phyloP scores from a whole-genome alignment of 257 asterid species.

The Leonotis leonurus region DNA sequence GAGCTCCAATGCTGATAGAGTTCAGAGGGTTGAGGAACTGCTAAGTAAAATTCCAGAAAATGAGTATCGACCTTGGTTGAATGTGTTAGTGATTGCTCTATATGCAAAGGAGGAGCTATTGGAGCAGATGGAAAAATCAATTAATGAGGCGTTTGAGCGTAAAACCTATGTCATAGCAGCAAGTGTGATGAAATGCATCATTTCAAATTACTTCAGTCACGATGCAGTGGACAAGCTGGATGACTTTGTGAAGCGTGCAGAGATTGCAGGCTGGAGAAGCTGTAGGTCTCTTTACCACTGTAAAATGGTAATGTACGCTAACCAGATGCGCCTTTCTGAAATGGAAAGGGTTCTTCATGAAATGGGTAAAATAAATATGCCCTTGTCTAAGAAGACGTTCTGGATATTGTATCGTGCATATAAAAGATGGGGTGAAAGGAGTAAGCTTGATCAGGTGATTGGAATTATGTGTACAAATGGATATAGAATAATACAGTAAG shows the following conservation, averaged over 20 bases:
- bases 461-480: conserved; percentile 77
- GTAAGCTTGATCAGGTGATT: conserved; percentile 51
- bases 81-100: conserved; percentile 51
- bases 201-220: conserved; percentile 60
- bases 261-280: conserved; percentile 63
- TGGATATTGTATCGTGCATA: conserved; percentile 58
- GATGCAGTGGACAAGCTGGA: conserved; percentile 72
- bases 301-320: conserved; percentile 72
- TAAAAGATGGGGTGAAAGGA: conserved; percentile 34
- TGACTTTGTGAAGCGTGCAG: conserved; percentile 51
- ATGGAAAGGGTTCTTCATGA: conserved; percentile 80
- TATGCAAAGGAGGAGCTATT: conserved; percentile 66
- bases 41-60: conserved; percentile 44
- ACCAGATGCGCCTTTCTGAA: conserved; percentile 59
- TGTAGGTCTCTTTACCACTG: conserved; percentile 79
- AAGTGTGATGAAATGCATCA: conserved; percentile 47
- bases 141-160: conserved; percentile 53
- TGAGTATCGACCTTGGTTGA: conserved; percentile 64
- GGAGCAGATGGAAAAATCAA: conserved; percentile 61
- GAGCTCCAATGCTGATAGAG: conserved; percentile 48
- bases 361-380: conserved; percentile 53
- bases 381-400: conserved; percentile 44
- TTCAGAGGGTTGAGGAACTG: conserved; percentile 53
- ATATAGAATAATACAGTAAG: conserved; percentile 26
- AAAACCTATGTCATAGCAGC: conserved; percentile 33